These are phyloP conservation scores for Clarireedia hainanense DNA, from an alignment of 2,329 filamentous ascomycete species.

Conservation along the genomic window DNA sequence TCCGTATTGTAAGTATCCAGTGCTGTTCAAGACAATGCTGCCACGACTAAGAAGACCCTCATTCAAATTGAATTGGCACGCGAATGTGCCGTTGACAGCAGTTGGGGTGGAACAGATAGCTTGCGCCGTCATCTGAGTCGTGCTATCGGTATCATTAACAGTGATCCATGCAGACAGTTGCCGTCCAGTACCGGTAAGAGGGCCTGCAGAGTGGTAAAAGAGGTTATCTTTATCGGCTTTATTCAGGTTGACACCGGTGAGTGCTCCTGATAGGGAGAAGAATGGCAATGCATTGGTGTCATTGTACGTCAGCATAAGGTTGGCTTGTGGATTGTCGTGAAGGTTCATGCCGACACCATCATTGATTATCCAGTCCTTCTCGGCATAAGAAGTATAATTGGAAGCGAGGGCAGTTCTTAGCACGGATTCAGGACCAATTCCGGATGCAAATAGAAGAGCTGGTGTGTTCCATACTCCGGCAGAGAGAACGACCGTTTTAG, in stretches of 20 bases:
- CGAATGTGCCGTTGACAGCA: not conserved
- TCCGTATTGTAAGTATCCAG: not conserved
- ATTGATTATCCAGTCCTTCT: constrained; percentile 2
- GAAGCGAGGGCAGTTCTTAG: not conserved
- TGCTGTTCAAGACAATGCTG: not conserved
- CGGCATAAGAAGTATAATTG: not conserved
- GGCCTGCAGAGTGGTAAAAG: not conserved
- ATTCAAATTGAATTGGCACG: not conserved
- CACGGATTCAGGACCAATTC: not conserved
- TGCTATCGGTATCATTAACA: not conserved
- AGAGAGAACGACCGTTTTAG: not conserved
- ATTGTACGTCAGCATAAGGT: not conserved
- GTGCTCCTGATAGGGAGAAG: not conserved
- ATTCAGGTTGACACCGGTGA: not conserved
- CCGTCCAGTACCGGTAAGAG: not conserved
- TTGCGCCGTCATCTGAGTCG: not conserved
- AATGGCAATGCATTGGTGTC: not conserved
- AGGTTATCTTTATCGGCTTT: not conserved
- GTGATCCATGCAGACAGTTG: not conserved
- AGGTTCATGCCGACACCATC: not conserved
- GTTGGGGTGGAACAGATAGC: not conserved
- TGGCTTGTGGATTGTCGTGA: not conserved
- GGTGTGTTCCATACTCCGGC: not conserved
- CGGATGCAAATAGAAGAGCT: not conserved
- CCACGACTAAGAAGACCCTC: constrained; percentile 2